Evolutionary conservation across 345 rosid genomes (phyloP), one percentile per base, ranked within the genome.

Genomic region (Salix viminalis): DNA sequence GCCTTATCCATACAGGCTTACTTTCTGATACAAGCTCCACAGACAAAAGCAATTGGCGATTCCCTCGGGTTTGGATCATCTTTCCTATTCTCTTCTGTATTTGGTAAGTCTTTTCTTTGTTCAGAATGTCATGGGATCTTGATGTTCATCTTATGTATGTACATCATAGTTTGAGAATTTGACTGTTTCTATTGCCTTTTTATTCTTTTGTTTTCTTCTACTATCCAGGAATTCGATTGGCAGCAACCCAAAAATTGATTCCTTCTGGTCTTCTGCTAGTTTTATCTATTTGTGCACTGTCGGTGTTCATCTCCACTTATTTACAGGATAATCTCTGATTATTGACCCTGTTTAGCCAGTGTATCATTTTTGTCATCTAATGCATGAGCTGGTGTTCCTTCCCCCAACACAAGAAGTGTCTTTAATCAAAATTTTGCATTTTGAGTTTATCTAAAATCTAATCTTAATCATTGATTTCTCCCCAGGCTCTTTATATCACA

Each of bases 51-150:
- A 61, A 76, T 83, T 1, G 98, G 93, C 30, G 91, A 92, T 42
- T 89, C 94, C 74, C 80, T 94, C 69, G 97, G 93, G 44, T 91
- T 94, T 69, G 97, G 97, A 19, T 81, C 94, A 18, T 88, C 96
- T 65, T 85, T 91, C 76, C 91, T 92, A 46, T 94, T 94, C 83
- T 79, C 94, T 68, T 86, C 83, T 4, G 90, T 91, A 56, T 94
- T 90, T 42, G 97, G 97, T 92, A 82, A 69, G 85, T 48, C 67
- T 23, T 61, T 77, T 41, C 4, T 32, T 12, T 70, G 16, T 67
- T 14, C 71, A 67, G 24, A 13, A 67, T 71, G 12, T 79, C 41
- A 44, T 48, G 24, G 70, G 19, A 36, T 69, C 77, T 75, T 15
- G 37, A 62, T 24, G 12, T 4, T 68, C 1, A 3, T 68, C 30